Base-by-base conservation (phyloP, 768 basidiomycete species). In the Phaffia australis region DNA sequence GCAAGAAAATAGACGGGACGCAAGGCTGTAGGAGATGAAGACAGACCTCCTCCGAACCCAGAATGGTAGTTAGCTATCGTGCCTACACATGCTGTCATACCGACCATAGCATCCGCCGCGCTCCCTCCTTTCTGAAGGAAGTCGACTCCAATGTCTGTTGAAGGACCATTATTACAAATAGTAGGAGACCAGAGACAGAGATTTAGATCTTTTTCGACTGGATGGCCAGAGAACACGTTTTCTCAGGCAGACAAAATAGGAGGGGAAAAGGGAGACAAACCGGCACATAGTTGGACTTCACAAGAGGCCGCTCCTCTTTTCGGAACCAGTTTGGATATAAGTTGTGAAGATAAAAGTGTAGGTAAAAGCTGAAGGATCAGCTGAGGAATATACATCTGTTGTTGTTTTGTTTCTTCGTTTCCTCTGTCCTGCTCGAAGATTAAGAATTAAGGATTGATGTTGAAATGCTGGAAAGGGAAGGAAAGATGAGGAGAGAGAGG, bases 101-200 rank as follows among this genome's bases (percentile, higher is more conserved):
- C 67, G 23, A 69, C 57, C 35, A 64, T 27, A 0, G 62, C 62
- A 60, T 69, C 67, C 4, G 67, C 67, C 18, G 67, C 67, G 46
- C 59, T 69, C 1, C 67, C 67, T n/a, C 67, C 67, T n/a, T 49
- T 58, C 3, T 2, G 14, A 0, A 69, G 56, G 18, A 69, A 47
- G 5, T 18, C n/a, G 1, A 30, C 21, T 4, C 67, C 67, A 30
- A 69, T 60, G 48, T 69, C 67, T 42, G 11, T 42, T 54, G 52
- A 54, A 54, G 4, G 52, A 5, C 16, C 9, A 15, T 54, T 9
- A 15, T 30, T 9, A 9, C 52, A 29, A 23, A 23, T 4, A 15
- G 29, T 4, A 54, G 52, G 52, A 54, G 52, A 54, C 4, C 4
- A 5, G 52, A 29, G 9, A 9, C 29, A 54, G 52, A 29, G 52